These are phyloP conservation scores for Limonium bicolor DNA, from an alignment of 148 eudicot species.

Conservation along the genomic window DNA sequence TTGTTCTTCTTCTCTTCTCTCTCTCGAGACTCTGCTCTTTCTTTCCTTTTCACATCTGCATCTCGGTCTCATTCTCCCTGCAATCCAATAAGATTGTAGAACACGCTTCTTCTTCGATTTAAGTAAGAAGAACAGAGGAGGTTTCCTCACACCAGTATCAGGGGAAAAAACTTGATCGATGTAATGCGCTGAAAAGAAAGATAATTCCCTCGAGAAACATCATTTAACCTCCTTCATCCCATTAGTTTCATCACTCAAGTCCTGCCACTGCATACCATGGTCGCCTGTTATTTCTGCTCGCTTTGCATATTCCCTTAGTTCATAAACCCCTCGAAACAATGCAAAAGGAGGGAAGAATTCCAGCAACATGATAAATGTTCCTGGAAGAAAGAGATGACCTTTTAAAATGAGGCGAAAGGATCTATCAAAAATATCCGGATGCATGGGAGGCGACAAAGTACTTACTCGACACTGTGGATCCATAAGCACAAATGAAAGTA, in stretches of 20 bases:
- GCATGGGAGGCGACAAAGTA: too few species aligned
- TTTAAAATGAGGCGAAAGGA: too few species aligned
- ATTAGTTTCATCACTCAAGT: conserved; percentile 42
- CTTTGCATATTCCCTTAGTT: conserved; percentile 48
- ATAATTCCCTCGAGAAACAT: conserved; percentile 68
- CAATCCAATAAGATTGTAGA: too few species aligned
- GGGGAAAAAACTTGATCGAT: conserved; percentile 56
- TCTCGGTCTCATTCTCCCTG: too few species aligned
- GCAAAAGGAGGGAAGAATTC: conserved; percentile 85
- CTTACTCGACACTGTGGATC: too few species aligned
- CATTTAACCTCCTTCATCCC: conserved; percentile 64
- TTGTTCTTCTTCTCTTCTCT: too few species aligned
- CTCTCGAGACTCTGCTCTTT: too few species aligned
- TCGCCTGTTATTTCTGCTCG: conserved; percentile 34
- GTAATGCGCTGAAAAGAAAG: conserved; percentile 56
- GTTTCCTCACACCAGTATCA: conserved; percentile 38
- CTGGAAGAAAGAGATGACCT: conserved; percentile 26
- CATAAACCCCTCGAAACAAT: conserved; percentile 65
- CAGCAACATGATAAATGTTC: conserved; percentile 62
- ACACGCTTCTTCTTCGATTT: conserved; percentile 33
- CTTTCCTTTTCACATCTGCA: too few species aligned
- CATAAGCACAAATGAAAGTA: too few species aligned
- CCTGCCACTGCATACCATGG: conserved; percentile 70
- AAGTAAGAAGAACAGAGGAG: conserved; percentile 37
- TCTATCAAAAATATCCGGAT: too few species aligned